These are phyloP conservation scores for Lachnum nothofagi DNA, from an alignment of 2,329 filamentous ascomycete genomes.

Conservation along the genomic window DNA sequence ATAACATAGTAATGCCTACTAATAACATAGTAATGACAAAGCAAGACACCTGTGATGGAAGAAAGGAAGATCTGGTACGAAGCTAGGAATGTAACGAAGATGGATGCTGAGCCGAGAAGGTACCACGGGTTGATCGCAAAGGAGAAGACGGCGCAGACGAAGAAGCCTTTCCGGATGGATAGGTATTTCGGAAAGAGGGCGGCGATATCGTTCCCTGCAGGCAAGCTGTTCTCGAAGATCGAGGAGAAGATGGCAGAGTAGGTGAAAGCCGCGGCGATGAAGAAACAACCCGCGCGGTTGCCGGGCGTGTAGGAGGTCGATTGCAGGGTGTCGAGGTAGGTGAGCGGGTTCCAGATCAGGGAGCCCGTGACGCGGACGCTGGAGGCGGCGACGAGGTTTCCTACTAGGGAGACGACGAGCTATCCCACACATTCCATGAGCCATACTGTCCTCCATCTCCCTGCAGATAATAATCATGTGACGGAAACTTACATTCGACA, in stretches of 20 bases:
- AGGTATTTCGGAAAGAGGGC: slow-evolving; percentile 38
- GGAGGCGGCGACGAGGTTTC: slow-evolving; percentile 36
- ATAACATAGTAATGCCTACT: slow-evolving; percentile 40
- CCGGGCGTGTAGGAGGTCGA: slow-evolving; percentile 32
- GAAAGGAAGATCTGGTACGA: slow-evolving; percentile 41
- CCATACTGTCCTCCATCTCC: neutral
- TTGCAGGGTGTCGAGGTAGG: slow-evolving; percentile 35
- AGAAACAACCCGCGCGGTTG: slow-evolving; percentile 37
- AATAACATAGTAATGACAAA: slow-evolving; percentile 41
- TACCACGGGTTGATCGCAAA: slow-evolving; percentile 39
- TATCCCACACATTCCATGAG: slow-evolving; percentile 1
- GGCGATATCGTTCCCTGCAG: slow-evolving; percentile 37
- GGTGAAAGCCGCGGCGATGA: slow-evolving; percentile 38
- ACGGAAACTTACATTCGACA: slow-evolving; percentile 31
- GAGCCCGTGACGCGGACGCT: slow-evolving; percentile 32
- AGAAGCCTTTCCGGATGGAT: slow-evolving; percentile 37
- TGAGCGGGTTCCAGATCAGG: slow-evolving; percentile 35
- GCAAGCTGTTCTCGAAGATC: slow-evolving; percentile 41
- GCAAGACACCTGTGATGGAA: slow-evolving; percentile 39
- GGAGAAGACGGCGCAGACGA: slow-evolving; percentile 34
- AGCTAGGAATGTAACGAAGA: slow-evolving; percentile 38
- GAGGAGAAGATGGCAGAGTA: slow-evolving; percentile 41
- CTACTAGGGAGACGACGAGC: slow-evolving; percentile 36
- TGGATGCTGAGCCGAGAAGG: slow-evolving; percentile 32
- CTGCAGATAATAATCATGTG: too few relatives aligned